These are phyloP conservation scores for Oryza coarctata DNA, from an alignment of 176 grass and related monocot genomes.

Conservation along the genomic window DNA sequence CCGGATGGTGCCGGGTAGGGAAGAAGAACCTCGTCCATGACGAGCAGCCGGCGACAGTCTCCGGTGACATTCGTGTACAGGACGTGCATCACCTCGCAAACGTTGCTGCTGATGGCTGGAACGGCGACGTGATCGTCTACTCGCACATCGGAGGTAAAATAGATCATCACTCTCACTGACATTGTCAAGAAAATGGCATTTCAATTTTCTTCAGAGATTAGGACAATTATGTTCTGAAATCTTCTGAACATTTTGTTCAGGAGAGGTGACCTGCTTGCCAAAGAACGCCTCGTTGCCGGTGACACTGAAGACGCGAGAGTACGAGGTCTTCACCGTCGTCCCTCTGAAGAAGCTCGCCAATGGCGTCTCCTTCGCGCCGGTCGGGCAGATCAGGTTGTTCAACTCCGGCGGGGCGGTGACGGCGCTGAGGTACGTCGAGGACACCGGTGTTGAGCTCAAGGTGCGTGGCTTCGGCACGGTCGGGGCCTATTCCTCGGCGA, in stretches of 20 bases:
- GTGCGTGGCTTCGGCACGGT: slow-evolving; percentile 44
- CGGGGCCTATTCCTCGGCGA: slow-evolving; percentile 60
- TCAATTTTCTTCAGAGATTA: not conserved
- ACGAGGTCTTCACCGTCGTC: slow-evolving; percentile 66
- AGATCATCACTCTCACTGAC: not conserved
- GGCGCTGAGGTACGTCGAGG: slow-evolving; percentile 11
- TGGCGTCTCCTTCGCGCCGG: slow-evolving; percentile 57
- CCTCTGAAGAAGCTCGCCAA: slow-evolving; percentile 46
- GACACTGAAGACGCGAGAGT: slow-evolving; percentile 65
- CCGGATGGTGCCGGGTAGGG: slow-evolving; percentile 63
- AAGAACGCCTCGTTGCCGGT: slow-evolving; percentile 58
- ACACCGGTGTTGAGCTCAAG: slow-evolving; percentile 25
- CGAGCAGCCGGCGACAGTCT: slow-evolving; percentile 64
- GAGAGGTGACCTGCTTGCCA: slow-evolving; percentile 49
- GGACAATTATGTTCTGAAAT: not conserved
- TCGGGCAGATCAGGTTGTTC: slow-evolving; percentile 67
- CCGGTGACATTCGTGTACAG: slow-evolving; percentile 44
- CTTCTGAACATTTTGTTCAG: slow-evolving; percentile 3
- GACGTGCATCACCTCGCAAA: slow-evolving; percentile 54
- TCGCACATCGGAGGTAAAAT: slow-evolving; percentile 56
- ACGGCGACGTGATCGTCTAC: slow-evolving; percentile 63
- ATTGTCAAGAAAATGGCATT: not conserved
- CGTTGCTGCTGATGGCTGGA: slow-evolving; percentile 46
- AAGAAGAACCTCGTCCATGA: slow-evolving; percentile 80
- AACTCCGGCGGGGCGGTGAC: slow-evolving; percentile 73